A percentile compares a stretch with the other conserved stretches of the same genome.
Conservation (phyloP, 257 asterid genomes). For the Capsicum chinense region DNA sequence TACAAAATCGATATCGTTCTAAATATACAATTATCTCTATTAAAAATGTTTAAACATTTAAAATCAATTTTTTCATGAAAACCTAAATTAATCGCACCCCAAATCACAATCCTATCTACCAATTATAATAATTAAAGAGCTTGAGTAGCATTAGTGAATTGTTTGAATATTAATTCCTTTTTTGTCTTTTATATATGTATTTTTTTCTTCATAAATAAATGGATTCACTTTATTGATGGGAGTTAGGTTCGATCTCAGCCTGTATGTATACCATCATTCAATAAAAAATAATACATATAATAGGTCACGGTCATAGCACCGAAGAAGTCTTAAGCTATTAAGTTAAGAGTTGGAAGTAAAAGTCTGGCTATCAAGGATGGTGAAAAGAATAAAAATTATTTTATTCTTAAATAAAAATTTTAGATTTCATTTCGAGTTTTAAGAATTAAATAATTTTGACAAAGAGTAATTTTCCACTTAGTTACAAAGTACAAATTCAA, state of each 20-base stretch:
- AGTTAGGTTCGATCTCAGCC: too few species aligned
- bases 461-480: neutral
- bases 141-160: neutral
- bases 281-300: neutral
- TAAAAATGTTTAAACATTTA: neutral
- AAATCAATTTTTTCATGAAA: neutral
- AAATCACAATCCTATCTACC: neutral
- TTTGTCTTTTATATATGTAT: too few species aligned
- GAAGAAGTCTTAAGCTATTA: neutral
- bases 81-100: neutral
- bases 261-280: too few species aligned
- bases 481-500: neutral
- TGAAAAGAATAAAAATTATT: neutral
- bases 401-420: too few species aligned
- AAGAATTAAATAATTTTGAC: too few species aligned
- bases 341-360: neutral
- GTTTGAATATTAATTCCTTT: neutral
- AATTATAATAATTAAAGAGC: neutral
- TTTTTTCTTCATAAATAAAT: too few species aligned
- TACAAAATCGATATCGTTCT: neutral
- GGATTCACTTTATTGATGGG: too few species aligned
- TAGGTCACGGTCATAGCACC: neutral
- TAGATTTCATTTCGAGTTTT: too few species aligned
- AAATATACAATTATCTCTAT: rapidly evolving
- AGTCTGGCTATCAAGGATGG: neutral